Base-by-base conservation (phyloP, 2,329 filamentous ascomycete genomes). In the Westerdykella sp. region DNA sequence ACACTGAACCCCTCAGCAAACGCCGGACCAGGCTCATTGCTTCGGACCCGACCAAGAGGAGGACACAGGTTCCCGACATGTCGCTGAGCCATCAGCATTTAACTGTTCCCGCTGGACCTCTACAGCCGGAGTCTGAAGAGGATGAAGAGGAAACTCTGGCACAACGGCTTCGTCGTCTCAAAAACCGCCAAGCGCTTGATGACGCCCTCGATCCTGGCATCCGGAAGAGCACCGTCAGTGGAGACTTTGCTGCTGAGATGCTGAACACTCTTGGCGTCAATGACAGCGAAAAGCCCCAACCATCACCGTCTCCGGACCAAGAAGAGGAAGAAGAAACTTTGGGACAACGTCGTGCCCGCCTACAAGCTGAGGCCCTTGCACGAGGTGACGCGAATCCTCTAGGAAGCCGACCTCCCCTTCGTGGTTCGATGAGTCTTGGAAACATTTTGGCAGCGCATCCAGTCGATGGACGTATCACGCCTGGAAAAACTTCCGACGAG, bases 1-100 rank as follows among this genome's bases (percentile, higher is more conserved):
- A 98, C 57, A 93, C 89, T 43, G 93, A 97, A 63, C 90, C 93
- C 0, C 73, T 96, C 15, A 89, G 85, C 56, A 77, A 77, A 32
- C 83, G 90, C 2, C 81, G 87, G 38, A 85, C 84, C 34, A 78
- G 90, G 43, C 74, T 96, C 6, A 77, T 83, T 35, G 87, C 86
- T 31, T 74, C 77, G 13, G 42, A 56, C 7, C 60, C 66, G 40
- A 70, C 71, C 40, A 62, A 56, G 40, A 56, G 51, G 16, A 42
- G 46, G 2, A 48, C 53, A 11, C 48, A 51, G 11, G 44, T 48
- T 5, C 51, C 42, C n/a, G 49, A 48, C 18, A 34, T 36, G 10
- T 53, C 56, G 15, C 40, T 47, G 44, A 56, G 56, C 43, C 51
- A 66, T 39, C 41, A 50, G n/a, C 39, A 57, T 45, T 54, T 65